Evolutionary conservation across 257 asterid genomes (phyloP), one percentile per base, ranked within the genome.

Genomic region (Jacaranda mimosifolia): DNA sequence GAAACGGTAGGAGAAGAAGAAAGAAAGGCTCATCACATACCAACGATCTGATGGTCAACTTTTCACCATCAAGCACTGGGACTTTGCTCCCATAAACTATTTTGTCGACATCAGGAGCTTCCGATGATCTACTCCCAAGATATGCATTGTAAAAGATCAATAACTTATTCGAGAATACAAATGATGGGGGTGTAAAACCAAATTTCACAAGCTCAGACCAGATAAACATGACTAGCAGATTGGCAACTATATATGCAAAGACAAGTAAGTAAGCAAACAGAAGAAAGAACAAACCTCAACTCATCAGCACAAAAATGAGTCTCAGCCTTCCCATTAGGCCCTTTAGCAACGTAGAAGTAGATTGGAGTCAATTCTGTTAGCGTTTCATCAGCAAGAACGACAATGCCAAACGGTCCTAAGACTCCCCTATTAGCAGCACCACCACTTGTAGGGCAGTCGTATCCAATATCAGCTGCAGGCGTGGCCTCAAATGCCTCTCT

Each of bases 361-460:
- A 92, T 85, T 0, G 97, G 97, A 0, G 97, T 92, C 13, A 79
- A 72, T 81, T 92, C 98, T 0, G 86, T 39, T 1, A 81, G 77
- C 1, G 60, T 76, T 18, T 85, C 86, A 77, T 88, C 94, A 4
- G 94, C 96, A 40, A 88, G 79, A 74, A 92, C 93, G 0, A 89
- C 32, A 13, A 92, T 70, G 5, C 98, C 98, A 52, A 92, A 92
- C 0, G 98, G 98, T 63, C 98, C 98, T 64, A 92, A 83, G 2
- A 58, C 35, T 45, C 97, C 97, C 40, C 97, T 75, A 10, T 57
- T 77, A 59, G 80, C 87, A 75, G 90, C 84, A 9, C 98, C 98
- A 7, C 94, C 94, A 66, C 92, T 82, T 5, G 85, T 77, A 10
- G 84, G 63, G 83, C 98, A 89, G 35, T 82, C 84, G 76, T 84